Conservation (phyloP, 1,139 yeast genomes). For the Saccharomyces hybrid region DNA sequence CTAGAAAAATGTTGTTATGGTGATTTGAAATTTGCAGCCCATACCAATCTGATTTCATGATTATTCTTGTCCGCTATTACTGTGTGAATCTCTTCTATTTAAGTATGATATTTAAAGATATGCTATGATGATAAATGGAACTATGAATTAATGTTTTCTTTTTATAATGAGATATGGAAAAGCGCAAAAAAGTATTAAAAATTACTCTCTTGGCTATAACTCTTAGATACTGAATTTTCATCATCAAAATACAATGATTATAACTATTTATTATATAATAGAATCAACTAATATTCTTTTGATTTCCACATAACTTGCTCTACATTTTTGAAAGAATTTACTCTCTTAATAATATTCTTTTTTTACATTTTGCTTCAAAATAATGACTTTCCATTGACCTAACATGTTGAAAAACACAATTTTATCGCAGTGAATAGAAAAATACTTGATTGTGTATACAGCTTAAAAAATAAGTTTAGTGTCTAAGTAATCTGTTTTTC, state of each 20-base stretch:
- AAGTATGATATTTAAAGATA: background rate
- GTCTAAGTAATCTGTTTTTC: background rate
- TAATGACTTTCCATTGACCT: background rate
- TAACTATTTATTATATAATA: background rate
- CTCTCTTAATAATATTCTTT: too few species aligned
- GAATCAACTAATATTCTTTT: background rate
- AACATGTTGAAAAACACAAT: background rate
- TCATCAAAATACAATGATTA: background rate
- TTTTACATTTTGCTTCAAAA: background rate
- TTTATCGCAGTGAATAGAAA: background rate
- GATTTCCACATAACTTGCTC: background rate
- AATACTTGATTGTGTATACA: background rate
- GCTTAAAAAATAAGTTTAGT: background rate
- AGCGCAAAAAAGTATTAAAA: background rate
- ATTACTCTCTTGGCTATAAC: background rate
- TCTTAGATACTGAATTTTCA: background rate
- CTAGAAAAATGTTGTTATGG: conserved; percentile 91
- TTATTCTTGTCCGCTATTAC: background rate
- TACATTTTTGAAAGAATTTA: too few species aligned
- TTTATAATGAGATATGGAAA: background rate
- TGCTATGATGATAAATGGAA: background rate
- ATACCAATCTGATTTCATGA: background rate
- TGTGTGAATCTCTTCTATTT: background rate
- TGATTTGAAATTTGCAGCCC: conserved; percentile 22
- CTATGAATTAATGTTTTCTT: background rate